Base-by-base conservation (phyloP, 139 green algal genomes). In the Picochlorum sp. region DNA sequence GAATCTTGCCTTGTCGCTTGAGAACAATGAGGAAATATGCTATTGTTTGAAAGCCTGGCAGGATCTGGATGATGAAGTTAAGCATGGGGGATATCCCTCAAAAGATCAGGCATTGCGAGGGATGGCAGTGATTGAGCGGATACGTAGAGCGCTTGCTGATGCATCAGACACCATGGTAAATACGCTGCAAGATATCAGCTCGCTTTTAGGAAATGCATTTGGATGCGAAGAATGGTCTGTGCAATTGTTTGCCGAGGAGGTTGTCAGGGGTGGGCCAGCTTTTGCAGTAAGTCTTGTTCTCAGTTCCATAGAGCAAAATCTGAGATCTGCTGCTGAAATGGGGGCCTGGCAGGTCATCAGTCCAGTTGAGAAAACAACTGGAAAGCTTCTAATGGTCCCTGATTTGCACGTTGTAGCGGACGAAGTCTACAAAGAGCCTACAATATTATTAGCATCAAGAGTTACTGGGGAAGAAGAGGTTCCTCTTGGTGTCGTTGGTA, bases 1-100 rank as follows among this genome's bases (percentile, higher is more conserved):
- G 81, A 98, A 98, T 78, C 83, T 98, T 67, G 81, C 69, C n/a
- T 84, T 99, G 26, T 90, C 79, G 49, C 67, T 82, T 49, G 90
- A 85, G 8, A 78, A 95, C 74, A 99, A 99, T 68, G 87, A 96
- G 79, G 93, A 99, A 80, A 68, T 98, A 34, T 89, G 86, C 76
- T 98, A 91, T 83, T 97, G 90, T 80, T 79, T 98, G 31, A 95
- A 96, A 74, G 86, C 85, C 14, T 90, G 89, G 85, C 73, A 81
- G 24, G 85, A 81, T 30, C 85, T 95, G 68, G 86, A 88, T 15
- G 38, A 44, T 10, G 64, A 56, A 3, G 65, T 93, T 21, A 76
- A 77, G 60, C 62, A 61, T 14, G 86, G 88, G n/a, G 69, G 75
- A 23, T 71, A 71, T 21, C 78, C 84, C 49, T 77, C 26, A 49